phyloP scores from a whole-genome alignment of 345 rosid genomes.

The Lepidium sativum region DNA sequence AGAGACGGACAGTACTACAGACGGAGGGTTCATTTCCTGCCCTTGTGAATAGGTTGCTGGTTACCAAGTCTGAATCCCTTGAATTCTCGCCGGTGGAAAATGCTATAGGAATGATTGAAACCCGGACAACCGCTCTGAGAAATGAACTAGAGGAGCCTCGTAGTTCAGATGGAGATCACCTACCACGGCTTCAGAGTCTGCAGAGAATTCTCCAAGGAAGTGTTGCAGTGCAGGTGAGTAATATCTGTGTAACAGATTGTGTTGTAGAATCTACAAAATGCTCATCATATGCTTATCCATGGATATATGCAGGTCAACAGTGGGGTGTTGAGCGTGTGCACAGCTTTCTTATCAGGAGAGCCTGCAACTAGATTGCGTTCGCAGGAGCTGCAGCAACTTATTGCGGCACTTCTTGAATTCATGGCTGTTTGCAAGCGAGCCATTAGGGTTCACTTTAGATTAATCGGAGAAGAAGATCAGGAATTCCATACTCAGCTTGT shows the following conservation, averaged over 20 bases:
- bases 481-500: constrained; percentile 99
- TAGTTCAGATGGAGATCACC: constrained; percentile 94
- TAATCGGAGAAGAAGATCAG: constrained; percentile 97
- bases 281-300: background rate
- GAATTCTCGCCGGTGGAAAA: constrained; percentile 98
- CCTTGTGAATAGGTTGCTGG: constrained; percentile 81
- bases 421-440: constrained; percentile 99
- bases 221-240: constrained; percentile 91
- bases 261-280: background rate
- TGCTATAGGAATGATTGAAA: constrained; percentile 99
- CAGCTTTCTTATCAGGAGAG: constrained; percentile 96
- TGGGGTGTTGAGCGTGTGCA: constrained; percentile 96
- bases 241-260: background rate
- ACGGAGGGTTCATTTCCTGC: constrained; percentile 98
- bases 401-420: constrained; percentile 93
- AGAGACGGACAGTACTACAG: constrained; percentile 90
- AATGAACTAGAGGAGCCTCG: constrained; percentile 99
- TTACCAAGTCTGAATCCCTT: constrained; percentile 85
- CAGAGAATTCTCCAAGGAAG: constrained; percentile 99
- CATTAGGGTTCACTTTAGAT: constrained; percentile 80
- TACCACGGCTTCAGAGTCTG: constrained; percentile 91
- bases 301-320: constrained; percentile 76
- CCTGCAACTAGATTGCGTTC: constrained; percentile 94
- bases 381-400: constrained; percentile 94
- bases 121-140: constrained; percentile 84